A percentile compares a stretch with the other conserved stretches of the same genome.
phyloP scores from a whole-genome alignment of 371 early-diverging fungal genomes.

The Mortierella sp. region DNA sequence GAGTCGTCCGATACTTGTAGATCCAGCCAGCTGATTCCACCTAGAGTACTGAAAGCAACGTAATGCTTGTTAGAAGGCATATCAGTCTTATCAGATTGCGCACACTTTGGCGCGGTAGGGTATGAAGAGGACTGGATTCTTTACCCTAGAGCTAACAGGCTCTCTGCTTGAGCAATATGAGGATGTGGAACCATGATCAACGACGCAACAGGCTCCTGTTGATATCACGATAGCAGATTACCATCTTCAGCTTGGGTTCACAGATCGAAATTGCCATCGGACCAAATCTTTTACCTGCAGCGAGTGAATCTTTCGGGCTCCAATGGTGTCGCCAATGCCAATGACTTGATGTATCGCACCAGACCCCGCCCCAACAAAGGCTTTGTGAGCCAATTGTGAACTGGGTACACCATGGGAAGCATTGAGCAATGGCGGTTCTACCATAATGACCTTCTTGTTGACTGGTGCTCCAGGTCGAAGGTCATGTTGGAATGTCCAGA shows the following conservation, averaged over 20 bases:
- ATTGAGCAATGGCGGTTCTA: not conserved
- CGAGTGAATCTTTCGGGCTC: not conserved
- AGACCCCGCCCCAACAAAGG: slow-evolving; percentile 3
- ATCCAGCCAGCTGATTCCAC: no score
- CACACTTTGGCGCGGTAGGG: no score
- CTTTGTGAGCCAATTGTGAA: no score
- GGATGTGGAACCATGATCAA: slow-evolving; percentile 4
- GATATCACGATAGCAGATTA: no score
- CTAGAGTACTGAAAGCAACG: no score
- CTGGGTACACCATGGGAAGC: not conserved
- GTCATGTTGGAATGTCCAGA: slow-evolving; percentile 9
- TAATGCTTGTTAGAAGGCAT: no score
- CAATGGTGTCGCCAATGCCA: not conserved
- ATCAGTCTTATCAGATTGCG: no score
- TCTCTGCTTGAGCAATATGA: not conserved
- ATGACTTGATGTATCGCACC: slow-evolving; percentile 2
- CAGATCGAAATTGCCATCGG: not conserved
- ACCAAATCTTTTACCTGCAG: slow-evolving; percentile 12
- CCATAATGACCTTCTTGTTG: not conserved
- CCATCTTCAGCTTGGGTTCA: no score
- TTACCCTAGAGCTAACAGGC: slow-evolving; percentile 12
- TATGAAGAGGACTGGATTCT: no score
- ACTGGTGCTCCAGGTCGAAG: slow-evolving; percentile 3
- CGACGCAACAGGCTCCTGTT: slow-evolving; percentile 11
- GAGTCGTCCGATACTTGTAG: no score